phyloP scores from a whole-genome alignment of 1,139 yeast species.

The Wickerhamomyces sp. region DNA sequence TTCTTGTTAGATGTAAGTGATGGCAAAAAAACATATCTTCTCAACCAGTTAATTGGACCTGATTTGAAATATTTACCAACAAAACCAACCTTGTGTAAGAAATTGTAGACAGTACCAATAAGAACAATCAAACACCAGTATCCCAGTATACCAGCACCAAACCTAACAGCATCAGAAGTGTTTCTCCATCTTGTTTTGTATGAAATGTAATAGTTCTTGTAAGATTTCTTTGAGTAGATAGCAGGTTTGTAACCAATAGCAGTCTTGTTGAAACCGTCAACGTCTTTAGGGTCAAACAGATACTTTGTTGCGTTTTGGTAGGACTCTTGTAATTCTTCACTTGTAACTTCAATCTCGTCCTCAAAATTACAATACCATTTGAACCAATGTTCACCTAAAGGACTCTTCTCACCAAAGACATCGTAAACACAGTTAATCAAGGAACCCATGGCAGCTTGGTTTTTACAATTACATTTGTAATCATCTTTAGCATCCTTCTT shows the following conservation, averaged over 20 bases:
- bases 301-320: conserved; percentile 36
- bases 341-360: conserved; percentile 24
- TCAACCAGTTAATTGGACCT: conserved; percentile 31
- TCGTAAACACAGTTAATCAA: conserved; percentile 24
- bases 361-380: conserved; percentile 16
- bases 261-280: conserved; percentile 25
- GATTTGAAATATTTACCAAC: conserved; percentile 34
- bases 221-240: conserved; percentile 23
- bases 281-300: conserved; percentile 28
- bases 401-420: conserved; percentile 8
- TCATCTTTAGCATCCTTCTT: conserved; percentile 12
- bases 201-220: conserved; percentile 33
- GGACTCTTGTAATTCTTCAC: conserved; percentile 30
- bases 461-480: conserved; percentile 22
- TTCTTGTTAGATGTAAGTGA: conserved; percentile 35
- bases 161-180: conserved; percentile 36
- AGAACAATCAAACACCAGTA: conserved; percentile 45
- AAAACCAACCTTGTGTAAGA: conserved; percentile 28
- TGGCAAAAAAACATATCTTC: conserved; percentile 42
- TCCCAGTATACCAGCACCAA: conserved; percentile 44
- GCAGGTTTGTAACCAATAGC: conserved; percentile 26
- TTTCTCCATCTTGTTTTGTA: conserved; percentile 30
- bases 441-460: conserved; percentile 26
- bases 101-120: conserved; percentile 36
- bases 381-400: conserved; percentile 12